Evolutionary conservation across 1,139 yeast species (phyloP).

Genomic region (Pichia sp.): DNA sequence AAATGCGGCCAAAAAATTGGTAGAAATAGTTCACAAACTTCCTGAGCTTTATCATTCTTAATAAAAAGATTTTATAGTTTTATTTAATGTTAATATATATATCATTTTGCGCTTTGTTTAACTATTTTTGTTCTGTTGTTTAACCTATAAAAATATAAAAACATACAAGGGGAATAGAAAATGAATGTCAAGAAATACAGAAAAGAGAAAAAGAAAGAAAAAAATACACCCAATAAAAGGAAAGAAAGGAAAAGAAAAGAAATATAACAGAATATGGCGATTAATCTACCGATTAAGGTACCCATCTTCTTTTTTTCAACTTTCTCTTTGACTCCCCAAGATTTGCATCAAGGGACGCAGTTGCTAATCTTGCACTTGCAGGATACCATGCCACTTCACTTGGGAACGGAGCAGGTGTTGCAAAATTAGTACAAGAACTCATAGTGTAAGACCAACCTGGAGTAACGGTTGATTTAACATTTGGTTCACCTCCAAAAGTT

Average conservation of each 20-base stretch:
- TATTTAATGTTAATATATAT: no score
- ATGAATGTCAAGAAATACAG: no score
- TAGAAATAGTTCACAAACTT: constrained; percentile 21
- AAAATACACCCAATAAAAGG: not conserved
- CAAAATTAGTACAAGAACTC: constrained; percentile 59
- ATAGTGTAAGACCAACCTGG: constrained; percentile 78
- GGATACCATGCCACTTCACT: constrained; percentile 48
- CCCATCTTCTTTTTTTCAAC: constrained; percentile 30
- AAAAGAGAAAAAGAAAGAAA: not conserved
- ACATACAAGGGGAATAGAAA: no score
- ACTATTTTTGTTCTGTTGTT: no score
- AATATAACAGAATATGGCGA: no score
- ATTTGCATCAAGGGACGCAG: constrained; percentile 27
- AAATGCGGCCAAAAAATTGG: constrained; percentile 31
- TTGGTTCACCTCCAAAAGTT: constrained; percentile 39
- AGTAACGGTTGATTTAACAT: constrained; percentile 57
- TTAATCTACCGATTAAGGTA: no score
- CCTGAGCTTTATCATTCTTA: constrained; percentile 11
- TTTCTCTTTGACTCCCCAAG: constrained; percentile 16
- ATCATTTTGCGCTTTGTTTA: not conserved
- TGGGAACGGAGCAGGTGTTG: constrained; percentile 63
- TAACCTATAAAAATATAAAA: no score
- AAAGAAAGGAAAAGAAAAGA: no score
- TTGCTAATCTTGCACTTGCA: constrained; percentile 28
- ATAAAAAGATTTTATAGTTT: not conserved